These are phyloP conservation scores for Colletotrichum spaethianum DNA, from an alignment of 2,329 filamentous ascomycete genomes.

Conservation along the genomic window DNA sequence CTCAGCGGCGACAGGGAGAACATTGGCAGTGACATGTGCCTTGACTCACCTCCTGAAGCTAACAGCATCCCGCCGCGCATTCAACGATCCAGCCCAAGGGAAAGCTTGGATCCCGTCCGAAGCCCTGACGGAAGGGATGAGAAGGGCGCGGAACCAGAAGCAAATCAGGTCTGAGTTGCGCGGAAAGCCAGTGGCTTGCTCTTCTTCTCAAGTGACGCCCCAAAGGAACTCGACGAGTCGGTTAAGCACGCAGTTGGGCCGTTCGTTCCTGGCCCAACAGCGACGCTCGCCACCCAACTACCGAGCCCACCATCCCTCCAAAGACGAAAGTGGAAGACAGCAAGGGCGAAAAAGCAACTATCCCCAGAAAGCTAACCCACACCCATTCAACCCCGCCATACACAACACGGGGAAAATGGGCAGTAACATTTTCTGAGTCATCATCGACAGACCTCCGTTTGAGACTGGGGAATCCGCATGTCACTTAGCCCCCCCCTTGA, in stretches of 20 bases:
- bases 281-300: constrained; percentile 36
- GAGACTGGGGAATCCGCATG: constrained; percentile 20
- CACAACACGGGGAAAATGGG: constrained; percentile 29
- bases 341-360: neutral
- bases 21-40: constrained; percentile 25
- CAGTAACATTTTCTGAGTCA: constrained; percentile 22
- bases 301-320: constrained; percentile 28
- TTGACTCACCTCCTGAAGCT: constrained; percentile 31
- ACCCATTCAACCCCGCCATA: constrained; percentile 7
- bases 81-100: constrained; percentile 34
- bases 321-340: neutral
- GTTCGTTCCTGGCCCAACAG: constrained; percentile 37
- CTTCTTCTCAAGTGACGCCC: neutral
- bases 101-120: neutral
- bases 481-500: neutral
- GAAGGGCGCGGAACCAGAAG: neutral
- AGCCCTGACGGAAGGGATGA: constrained; percentile 5
- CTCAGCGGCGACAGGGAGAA: constrained; percentile 7
- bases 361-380: constrained; percentile 28
- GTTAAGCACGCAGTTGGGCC: constrained; percentile 3
- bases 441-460: neutral
- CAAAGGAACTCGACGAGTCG: neutral
- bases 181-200: constrained; percentile 3
- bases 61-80: constrained; percentile 16
- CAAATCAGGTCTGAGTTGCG: neutral